phyloP scores from a whole-genome alignment of 805 yeast genomes.

The Ogataea siamensis region DNA sequence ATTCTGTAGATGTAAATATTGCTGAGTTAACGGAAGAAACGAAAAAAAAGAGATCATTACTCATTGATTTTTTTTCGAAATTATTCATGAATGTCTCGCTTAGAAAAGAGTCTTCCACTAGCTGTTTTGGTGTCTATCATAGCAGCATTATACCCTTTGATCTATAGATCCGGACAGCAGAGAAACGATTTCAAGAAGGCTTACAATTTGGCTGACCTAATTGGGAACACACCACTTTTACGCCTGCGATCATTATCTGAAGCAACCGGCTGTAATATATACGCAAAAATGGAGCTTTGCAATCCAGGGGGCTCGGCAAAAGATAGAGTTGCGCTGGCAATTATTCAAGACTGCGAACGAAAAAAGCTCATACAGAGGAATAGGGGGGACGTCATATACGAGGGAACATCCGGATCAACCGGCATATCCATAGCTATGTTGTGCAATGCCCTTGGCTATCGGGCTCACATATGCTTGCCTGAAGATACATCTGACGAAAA shows the following conservation, averaged over 20 bases:
- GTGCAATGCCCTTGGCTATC: conserved; percentile 86
- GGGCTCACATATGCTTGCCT: conserved; percentile 90
- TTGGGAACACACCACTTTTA: conserved; percentile 89
- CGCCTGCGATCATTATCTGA: conserved; percentile 66
- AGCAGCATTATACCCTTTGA: too few relatives aligned
- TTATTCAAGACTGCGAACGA: conserved; percentile 66
- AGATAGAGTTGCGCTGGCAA: conserved; percentile 88
- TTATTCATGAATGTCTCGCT: too few relatives aligned
- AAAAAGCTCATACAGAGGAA: conserved; percentile 56
- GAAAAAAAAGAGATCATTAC: too few relatives aligned
- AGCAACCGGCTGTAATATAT: conserved; percentile 76
- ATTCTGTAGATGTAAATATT: not conserved
- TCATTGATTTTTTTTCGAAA: too few relatives aligned
- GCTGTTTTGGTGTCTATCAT: too few relatives aligned
- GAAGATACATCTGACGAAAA: conserved; percentile 91
- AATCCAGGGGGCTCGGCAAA: conserved; percentile 97
- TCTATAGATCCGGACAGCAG: too few relatives aligned
- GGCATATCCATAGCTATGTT: conserved; percentile 91
- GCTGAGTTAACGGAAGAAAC: too few relatives aligned
- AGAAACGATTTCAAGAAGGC: conserved; percentile 7
- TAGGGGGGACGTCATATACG: conserved; percentile 74
- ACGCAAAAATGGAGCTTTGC: conserved; percentile 78
- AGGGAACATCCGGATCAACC: conserved; percentile 96
- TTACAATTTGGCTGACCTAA: conserved; percentile 47
- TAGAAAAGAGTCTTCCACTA: too few relatives aligned